Evolutionary conservation across 2,329 filamentous ascomycete genomes (phyloP), one percentile per base, ranked within the genome.

Genomic region (Fusarium pseudograminearum): DNA sequence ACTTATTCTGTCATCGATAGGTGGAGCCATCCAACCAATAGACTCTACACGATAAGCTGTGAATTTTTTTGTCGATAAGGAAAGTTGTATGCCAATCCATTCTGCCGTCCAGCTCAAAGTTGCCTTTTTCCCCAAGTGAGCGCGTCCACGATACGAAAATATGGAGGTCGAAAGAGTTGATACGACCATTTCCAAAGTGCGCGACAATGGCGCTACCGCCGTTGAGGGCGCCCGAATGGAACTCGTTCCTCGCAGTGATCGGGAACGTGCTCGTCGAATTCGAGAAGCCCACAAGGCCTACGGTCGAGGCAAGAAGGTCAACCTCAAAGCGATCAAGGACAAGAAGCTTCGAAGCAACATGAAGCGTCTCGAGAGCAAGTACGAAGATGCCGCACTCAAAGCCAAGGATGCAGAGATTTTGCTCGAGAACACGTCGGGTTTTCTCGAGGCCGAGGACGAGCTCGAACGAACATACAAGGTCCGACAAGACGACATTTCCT

Each of bases 331-430:
- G 11, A 89, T 97, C 74, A 92, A 90, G 75, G 94, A 98, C 84
- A 97, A 93, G 85, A 99, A 98, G 79, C 82, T 98, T 67, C 91
- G 93, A 50, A 87, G 89, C 15, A 97, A 93, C 70, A 82, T 99
- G 51, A 91, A 90, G 76, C 85, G 85, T 3, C 86, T 98, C 46
- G 96, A 99, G 78, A 83, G 83, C 63, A 96, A 96, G 79, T 95
- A 94, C 81, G 89, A 94, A 75, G 87, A 91, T 73, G 95, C 95
- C 2, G 84, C 92, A 1, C 80, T 97, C 36, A 91, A 92, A 79
- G 94, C 96, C 18, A 97, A 97, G 81, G 95, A 98, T 84, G 93
- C 95, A 24, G 96, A 99, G 81, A 96, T 99, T 60, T 83, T 99
- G 73, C 87, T 97, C 57, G 95, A 98, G 80, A 93, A 97, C 78